Evolutionary conservation across 1,284 basidiomycete species (phyloP).

Genomic region (Trichosporon faecale): DNA sequence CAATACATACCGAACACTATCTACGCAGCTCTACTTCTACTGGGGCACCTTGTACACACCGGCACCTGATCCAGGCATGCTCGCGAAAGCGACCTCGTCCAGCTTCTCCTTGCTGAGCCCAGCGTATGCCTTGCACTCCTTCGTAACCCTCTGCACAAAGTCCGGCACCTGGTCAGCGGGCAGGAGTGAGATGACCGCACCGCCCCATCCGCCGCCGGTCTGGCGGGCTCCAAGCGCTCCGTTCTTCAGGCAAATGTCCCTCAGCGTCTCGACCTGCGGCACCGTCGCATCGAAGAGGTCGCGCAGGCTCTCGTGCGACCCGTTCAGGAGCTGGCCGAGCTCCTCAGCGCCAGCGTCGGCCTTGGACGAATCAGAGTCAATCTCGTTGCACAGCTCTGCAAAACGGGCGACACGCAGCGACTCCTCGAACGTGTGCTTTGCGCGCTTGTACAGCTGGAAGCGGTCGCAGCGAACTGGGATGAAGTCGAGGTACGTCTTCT

Average conservation of each 20-base stretch:
- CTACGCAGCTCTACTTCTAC: not conserved
- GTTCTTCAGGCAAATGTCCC: slow-evolving; percentile 59
- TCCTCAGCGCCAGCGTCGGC: slow-evolving; percentile 17
- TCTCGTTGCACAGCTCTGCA: slow-evolving; percentile 61
- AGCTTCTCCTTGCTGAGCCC: slow-evolving; percentile 62
- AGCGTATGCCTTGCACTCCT: slow-evolving; percentile 63
- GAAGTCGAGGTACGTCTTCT: slow-evolving; percentile 63
- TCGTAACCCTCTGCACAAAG: slow-evolving; percentile 66
- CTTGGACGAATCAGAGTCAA: slow-evolving; percentile 30
- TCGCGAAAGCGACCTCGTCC: slow-evolving; percentile 73
- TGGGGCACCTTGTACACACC: slow-evolving; percentile 56
- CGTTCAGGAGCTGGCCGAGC: slow-evolving; percentile 73
- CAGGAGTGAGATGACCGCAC: slow-evolving; percentile 79
- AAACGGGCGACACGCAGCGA: slow-evolving; percentile 74
- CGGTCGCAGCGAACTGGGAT: slow-evolving; percentile 74
- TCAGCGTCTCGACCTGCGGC: slow-evolving; percentile 68
- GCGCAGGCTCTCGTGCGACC: slow-evolving; percentile 68
- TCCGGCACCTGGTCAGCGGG: slow-evolving; percentile 62
- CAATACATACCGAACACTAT: not conserved
- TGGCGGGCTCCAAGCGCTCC: slow-evolving; percentile 68
- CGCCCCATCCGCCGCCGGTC: slow-evolving; percentile 81
- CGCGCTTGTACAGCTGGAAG: slow-evolving; percentile 75
- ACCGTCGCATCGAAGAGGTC: slow-evolving; percentile 73
- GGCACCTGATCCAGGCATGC: slow-evolving; percentile 76
- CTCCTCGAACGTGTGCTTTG: slow-evolving; percentile 72